Evolutionary conservation across 192 early-diverging fungal genomes (phyloP).

Genomic region (Coemansia reversa): DNA sequence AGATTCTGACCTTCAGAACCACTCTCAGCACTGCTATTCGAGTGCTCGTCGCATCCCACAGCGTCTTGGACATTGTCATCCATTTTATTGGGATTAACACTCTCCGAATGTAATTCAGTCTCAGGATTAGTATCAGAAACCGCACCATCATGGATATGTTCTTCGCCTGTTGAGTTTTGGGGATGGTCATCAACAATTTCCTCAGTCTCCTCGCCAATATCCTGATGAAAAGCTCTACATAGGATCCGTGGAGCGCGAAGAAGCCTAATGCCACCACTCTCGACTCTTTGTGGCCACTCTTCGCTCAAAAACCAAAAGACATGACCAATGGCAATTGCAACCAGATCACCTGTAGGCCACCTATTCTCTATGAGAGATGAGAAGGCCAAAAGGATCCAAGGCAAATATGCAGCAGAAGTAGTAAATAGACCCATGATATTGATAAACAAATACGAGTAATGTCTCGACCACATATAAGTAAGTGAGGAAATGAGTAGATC

Average conservation of each 20-base stretch:
- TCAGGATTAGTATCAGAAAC: background rate
- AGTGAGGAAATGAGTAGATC: slow-evolving; percentile 79
- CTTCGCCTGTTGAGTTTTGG: background rate
- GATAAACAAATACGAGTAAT: slow-evolving; percentile 85
- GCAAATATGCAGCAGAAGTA: slow-evolving; percentile 88
- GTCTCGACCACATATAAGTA: slow-evolving; percentile 96
- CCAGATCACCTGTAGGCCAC: slow-evolving; percentile 76
- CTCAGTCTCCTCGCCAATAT: slow-evolving; percentile 8
- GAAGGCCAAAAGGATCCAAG: slow-evolving; percentile 88
- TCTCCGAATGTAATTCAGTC: background rate
- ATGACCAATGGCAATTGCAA: slow-evolving; percentile 88
- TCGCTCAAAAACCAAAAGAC: slow-evolving; percentile 95
- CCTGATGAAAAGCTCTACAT: slow-evolving; percentile 36
- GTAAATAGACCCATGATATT: slow-evolving; percentile 91
- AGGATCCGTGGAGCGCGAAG: slow-evolving; percentile 33
- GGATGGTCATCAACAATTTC: background rate
- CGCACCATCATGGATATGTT: background rate
- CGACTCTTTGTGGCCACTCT: slow-evolving; percentile 77
- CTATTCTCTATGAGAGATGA: slow-evolving; percentile 67
- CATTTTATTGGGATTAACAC: background rate
- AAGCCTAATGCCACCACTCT: slow-evolving; percentile 47
- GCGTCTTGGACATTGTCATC: background rate
- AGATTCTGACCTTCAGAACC: no score
- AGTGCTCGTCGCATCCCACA: background rate
- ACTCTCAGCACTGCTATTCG: background rate